phyloP scores from a whole-genome alignment of 2,329 filamentous ascomycete species.

The Aureobasidium mangrovei region DNA sequence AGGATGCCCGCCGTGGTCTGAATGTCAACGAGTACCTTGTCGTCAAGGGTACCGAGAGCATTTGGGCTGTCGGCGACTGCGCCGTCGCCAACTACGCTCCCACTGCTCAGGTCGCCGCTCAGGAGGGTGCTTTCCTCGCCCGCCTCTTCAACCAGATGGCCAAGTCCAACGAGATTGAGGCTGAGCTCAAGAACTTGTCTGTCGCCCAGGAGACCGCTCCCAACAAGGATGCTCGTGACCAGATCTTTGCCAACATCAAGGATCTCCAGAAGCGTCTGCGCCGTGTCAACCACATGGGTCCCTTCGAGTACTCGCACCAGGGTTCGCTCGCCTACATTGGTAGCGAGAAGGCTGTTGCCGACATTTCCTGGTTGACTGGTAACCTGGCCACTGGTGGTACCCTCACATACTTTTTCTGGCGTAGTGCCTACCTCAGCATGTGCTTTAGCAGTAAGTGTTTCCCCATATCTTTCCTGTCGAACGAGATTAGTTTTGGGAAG shows the following conservation, averaged over 20 bases:
- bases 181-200: constrained; percentile 61
- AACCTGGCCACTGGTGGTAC: constrained; percentile 84
- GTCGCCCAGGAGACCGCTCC: constrained; percentile 55
- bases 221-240: constrained; percentile 49
- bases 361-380: constrained; percentile 94
- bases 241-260: constrained; percentile 68
- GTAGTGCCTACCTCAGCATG: constrained; percentile 97
- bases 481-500: neutral
- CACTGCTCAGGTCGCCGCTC: constrained; percentile 89
- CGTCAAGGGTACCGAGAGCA: constrained; percentile 90
- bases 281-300: constrained; percentile 87
- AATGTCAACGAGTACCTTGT: constrained; percentile 98
- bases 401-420: constrained; percentile 96
- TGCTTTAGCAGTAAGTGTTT: constrained; percentile 89
- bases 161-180: constrained; percentile 77
- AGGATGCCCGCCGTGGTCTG: constrained; percentile 86
- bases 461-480: neutral
- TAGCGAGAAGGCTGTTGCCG: constrained; percentile 93
- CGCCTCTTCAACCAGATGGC: constrained; percentile 98
- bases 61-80: constrained; percentile 97
- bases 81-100: constrained; percentile 96
- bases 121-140: constrained; percentile 92
- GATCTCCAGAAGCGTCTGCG: constrained; percentile 76
- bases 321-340: constrained; percentile 96
- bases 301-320: constrained; percentile 98